Evolutionary conservation across 805 yeast genomes (phyloP), one percentile per base, ranked within the genome.

Genomic region (Lipomyces chichibuensis): DNA sequence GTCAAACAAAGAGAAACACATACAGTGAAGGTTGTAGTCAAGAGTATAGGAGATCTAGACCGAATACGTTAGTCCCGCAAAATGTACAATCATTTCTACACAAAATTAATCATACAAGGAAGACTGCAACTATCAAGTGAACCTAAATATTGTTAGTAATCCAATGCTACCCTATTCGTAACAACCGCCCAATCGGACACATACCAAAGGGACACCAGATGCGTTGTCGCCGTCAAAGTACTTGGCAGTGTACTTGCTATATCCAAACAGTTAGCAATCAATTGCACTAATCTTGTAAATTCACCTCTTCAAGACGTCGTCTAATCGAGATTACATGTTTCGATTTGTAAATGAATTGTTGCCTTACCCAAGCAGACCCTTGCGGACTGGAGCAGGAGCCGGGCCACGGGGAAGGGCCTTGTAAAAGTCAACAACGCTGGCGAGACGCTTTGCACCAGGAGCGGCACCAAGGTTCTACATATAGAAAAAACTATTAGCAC

Each of bases 381-480:
- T 80, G 76, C 91, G 87, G 81, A 39, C 29, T 72, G 87, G 81
- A 74, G 87, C 87, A 73, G 94, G 88, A 69, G 96, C 96, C 67
- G 89, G 83, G 63, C 98, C 98, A 79, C 92, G 93, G 78, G 99
- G 99, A 76, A 94, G 87, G 75, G 92, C 88, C 84, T 94, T 91
- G 90, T 94, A 94, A 87, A 95, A 93, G 72, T 91, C 85, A 76
- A 94, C 98, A 76, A 94, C 97, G 80, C 91, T 90, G 74, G 91
- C 89, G 89, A 95, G 91, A 84, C 97, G 91, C 86, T 92, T 91
- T 75, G 98, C 98, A 76, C 94, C 90, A 77, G 98, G 97, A 83
- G 92, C 92, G 69, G 96, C 86, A 68, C 97, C 97, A 74, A 95
- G 84, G 89, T 92, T 93, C 89, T 88, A 79, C 33, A 43, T 17